A percentile compares a stretch with the other conserved stretches of the same genome.
phyloP scores from a whole-genome alignment of 2,329 filamentous ascomycete species.

The Verticillium alfalfae region DNA sequence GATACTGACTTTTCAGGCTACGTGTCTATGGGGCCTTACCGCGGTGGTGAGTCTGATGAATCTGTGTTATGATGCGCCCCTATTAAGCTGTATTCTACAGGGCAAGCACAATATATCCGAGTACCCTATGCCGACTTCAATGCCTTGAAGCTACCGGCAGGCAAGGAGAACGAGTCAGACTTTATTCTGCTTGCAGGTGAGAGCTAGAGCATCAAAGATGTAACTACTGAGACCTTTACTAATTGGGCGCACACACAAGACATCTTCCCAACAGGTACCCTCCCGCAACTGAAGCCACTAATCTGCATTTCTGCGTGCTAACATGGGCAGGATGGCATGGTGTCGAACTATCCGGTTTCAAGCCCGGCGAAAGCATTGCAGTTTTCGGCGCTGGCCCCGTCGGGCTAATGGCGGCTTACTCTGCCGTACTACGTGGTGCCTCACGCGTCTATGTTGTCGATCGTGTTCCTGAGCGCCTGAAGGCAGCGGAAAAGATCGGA shows the following conservation, averaged over 20 bases:
- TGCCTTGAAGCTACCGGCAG: slow-evolving; percentile 53
- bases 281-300: neutral
- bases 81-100: neutral
- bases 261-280: slow-evolving; percentile 25
- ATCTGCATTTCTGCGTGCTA: neutral
- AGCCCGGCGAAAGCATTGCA: slow-evolving; percentile 56
- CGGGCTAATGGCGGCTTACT: slow-evolving; percentile 62
- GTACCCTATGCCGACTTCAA: slow-evolving; percentile 66
- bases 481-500: slow-evolving; percentile 56
- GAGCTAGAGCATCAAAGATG: neutral
- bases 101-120: slow-evolving; percentile 57
- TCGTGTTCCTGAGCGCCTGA: slow-evolving; percentile 52
- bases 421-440: slow-evolving; percentile 53
- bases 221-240: neutral
- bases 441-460: slow-evolving; percentile 59
- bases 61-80: slow-evolving; percentile 8
- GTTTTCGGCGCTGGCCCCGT: slow-evolving; percentile 62
- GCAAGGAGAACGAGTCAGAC: slow-evolving; percentile 56
- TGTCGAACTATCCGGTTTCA: slow-evolving; percentile 51
- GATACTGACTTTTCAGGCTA: slow-evolving; percentile 29
- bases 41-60: slow-evolving; percentile 20
- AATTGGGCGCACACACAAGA: slow-evolving; percentile 17
- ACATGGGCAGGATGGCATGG: slow-evolving; percentile 45
- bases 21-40: slow-evolving; percentile 53
- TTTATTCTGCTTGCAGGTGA: slow-evolving; percentile 45